These are phyloP conservation scores for Malus hybrid DNA, from an alignment of 331 rosid species.

Conservation along the genomic window DNA sequence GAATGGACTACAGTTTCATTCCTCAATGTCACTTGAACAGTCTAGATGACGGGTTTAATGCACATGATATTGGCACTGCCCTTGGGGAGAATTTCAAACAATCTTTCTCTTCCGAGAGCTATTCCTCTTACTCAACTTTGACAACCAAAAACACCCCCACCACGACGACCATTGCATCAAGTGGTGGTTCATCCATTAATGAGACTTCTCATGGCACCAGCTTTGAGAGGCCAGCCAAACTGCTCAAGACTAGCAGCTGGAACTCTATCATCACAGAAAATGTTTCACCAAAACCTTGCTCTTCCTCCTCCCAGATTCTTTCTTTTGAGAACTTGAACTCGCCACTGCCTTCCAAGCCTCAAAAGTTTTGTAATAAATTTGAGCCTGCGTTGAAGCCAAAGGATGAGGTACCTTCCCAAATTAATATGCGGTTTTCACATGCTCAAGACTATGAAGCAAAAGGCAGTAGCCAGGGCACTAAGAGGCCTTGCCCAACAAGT, in stretches of 20 bases:
- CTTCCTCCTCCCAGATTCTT: slow-evolving; percentile 41
- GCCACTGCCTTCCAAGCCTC: neutral
- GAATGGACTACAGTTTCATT: slow-evolving; percentile 17
- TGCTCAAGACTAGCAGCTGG: slow-evolving; percentile 5
- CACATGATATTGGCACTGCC: slow-evolving; percentile 1
- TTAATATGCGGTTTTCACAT: slow-evolving; percentile 10
- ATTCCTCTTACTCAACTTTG: slow-evolving; percentile 15
- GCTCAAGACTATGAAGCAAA: neutral
- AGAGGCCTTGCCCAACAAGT: slow-evolving; percentile 15
- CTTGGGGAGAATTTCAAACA: slow-evolving; percentile 10
- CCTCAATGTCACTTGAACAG: neutral
- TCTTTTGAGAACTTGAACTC: slow-evolving; percentile 31
- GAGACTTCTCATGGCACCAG: slow-evolving; percentile 8
- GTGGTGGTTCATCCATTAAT: slow-evolving; percentile 11
- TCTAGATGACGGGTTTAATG: slow-evolving; percentile 7
- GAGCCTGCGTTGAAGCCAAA: slow-evolving; percentile 8
- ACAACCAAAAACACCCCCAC: slow-evolving; percentile 1
- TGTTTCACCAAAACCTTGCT: slow-evolving; percentile 12
- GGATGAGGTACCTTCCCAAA: slow-evolving; percentile 12
- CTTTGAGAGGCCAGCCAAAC: slow-evolving; percentile 25
- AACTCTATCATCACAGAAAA: slow-evolving; percentile 4
- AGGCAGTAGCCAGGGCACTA: neutral
- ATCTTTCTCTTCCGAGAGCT: slow-evolving; percentile 21
- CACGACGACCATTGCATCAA: neutral
- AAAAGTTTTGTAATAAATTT: neutral